Conservation (phyloP, 371 early-diverging fungal species). For the Syncephalastrum sp. region DNA sequence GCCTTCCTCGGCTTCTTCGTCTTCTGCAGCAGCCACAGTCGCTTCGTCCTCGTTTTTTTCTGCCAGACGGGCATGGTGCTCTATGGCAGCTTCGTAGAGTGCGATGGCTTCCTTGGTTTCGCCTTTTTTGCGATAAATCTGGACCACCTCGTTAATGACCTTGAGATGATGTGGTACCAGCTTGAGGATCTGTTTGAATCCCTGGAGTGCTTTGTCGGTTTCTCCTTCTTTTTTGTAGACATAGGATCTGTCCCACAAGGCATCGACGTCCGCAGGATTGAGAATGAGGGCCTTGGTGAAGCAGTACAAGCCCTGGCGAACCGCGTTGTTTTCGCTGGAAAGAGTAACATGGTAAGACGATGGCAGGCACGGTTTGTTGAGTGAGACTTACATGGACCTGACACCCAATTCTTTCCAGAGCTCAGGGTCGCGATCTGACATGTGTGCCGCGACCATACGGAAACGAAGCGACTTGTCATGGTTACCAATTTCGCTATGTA, state of each 20-base stretch:
- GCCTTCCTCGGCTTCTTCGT: slow-evolving; percentile 16
- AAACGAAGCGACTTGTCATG: slow-evolving; percentile 72
- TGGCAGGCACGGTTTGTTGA: too few species aligned
- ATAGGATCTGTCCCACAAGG: slow-evolving; percentile 70
- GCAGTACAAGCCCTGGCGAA: slow-evolving; percentile 84
- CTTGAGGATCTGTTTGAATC: slow-evolving; percentile 48
- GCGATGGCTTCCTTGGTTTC: slow-evolving; percentile 53
- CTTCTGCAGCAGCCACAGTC: slow-evolving; percentile 20
- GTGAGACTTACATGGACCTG: slow-evolving; percentile 61
- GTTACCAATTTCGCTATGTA: slow-evolving; percentile 89
- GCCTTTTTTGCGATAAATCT: slow-evolving; percentile 43
- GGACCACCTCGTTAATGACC: slow-evolving; percentile 56
- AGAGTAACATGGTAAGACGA: neutral
- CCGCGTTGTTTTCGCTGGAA: slow-evolving; percentile 61
- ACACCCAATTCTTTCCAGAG: slow-evolving; percentile 88
- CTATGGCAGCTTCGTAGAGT: slow-evolving; percentile 51
- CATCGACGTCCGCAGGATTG: slow-evolving; percentile 67
- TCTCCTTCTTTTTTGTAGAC: slow-evolving; percentile 51
- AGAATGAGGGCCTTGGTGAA: slow-evolving; percentile 63
- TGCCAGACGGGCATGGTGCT: slow-evolving; percentile 29
- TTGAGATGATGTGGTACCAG: slow-evolving; percentile 54
- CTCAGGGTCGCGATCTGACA: slow-evolving; percentile 71
- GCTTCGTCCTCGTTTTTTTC: slow-evolving; percentile 19
- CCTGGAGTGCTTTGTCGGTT: slow-evolving; percentile 49
- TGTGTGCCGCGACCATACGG: slow-evolving; percentile 88